Base-by-base conservation (phyloP, 2,329 filamentous ascomycete species). In the Colletotrichum liriopes region DNA sequence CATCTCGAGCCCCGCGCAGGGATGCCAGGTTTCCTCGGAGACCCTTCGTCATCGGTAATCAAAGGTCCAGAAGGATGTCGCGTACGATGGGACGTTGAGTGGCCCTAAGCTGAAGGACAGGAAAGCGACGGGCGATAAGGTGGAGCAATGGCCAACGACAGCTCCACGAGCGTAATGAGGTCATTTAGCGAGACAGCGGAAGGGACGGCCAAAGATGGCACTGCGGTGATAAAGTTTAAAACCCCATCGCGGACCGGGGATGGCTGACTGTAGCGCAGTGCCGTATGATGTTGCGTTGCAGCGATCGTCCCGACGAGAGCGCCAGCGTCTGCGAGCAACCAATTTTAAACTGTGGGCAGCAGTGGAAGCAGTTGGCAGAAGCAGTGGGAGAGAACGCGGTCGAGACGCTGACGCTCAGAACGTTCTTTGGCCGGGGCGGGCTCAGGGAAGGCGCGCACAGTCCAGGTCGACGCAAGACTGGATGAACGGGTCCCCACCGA, bases 401-500 rank as follows among this genome's bases (percentile, higher is more conserved):
- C 49, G 39, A 59, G 37, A 43, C 37, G 39, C 29, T n/a, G 32
- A 37, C 29, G n/a, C 20, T 37, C 52, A n/a, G 8, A 26, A 55
- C 16, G 35, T 29, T 43, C 55, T 43, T 39, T 58, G 39, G 55
- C 55, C 26, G 26, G 37, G 41, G 29, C 26, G 18, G 39, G 20
- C 23, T 2, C 26, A 39, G 43, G 23, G 29, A 29, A 56, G n/a
- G 32, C 62, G n/a, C 39, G 59, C 69, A 69, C 59, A 69, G 65
- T 68, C 59, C 69, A 72, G 20, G 58, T 32, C 52, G 29, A 41
- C 67, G 64, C 43, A 71, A 74, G 67, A 74, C 73, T 72, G 72
- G 73, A 74, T 63, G 71, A 74, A 74, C 73, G 60, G 71, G 61
- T 72, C 67, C 56, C 71, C 72, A 73, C 73, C 67, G 67, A 74